Evolutionary conservation across 1,284 basidiomycete genomes (phyloP).

Genomic region (Trichosporon faecale): DNA sequence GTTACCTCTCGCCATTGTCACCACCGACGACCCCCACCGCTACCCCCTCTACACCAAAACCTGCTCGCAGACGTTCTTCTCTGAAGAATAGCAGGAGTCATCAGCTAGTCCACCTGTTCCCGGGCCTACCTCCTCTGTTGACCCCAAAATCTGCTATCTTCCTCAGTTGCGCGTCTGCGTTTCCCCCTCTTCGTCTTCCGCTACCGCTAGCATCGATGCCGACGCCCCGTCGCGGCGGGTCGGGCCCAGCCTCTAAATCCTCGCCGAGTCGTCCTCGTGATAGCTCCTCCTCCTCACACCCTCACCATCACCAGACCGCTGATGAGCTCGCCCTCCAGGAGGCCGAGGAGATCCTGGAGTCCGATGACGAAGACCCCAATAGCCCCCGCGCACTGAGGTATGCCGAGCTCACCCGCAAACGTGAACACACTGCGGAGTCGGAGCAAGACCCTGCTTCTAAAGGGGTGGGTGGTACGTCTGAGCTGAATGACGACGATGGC

Average conservation of each 20-base stretch:
- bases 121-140: not conserved
- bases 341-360: constrained; percentile 28
- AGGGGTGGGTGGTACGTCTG: not conserved
- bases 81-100: not conserved
- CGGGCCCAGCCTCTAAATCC: not conserved
- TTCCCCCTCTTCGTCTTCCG: not conserved
- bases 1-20: constrained; percentile 7
- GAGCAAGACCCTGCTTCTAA: not conserved
- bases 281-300: constrained; percentile 17
- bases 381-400: constrained; percentile 20
- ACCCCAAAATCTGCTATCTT: not conserved
- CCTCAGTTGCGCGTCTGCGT: not conserved
- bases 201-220: constrained; percentile 10
- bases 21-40: not conserved
- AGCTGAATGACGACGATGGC: not conserved
- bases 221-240: constrained; percentile 15
- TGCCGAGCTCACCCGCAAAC: constrained; percentile 15
- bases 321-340: constrained; percentile 39
- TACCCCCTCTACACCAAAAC: not conserved
- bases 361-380: constrained; percentile 18
- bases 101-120: not conserved
- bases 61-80: not conserved
- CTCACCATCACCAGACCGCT: constrained; percentile 37
- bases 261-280: constrained; percentile 2
- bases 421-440: constrained; percentile 2